Evolutionary conservation across 2,329 filamentous ascomycete species (phyloP), one percentile per base, ranked within the genome.

Genomic region (Plenodomus tracheiphilus): DNA sequence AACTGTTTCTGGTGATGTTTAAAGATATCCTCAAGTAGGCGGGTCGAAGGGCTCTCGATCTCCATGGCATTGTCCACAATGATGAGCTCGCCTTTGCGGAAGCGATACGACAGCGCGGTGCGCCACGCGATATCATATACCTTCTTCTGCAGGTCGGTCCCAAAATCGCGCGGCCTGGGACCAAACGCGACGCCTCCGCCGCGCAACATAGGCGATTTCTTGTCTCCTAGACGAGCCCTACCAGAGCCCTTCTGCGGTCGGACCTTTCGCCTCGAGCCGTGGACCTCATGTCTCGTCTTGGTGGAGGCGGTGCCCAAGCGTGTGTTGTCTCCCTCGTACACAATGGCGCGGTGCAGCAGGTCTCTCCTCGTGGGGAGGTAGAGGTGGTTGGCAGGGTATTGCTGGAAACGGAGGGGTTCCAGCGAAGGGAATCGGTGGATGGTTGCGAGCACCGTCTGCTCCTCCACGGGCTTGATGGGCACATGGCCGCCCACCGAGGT

Each of bases 121-220:
- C 94, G 85, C 90, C 91, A 97, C 9, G 94, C 94, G 63, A 95
- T 81, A 74, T 97, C 92, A 77, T 99, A 99, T 40, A 96, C 84
- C 78, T 97, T 97, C 69, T 82, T 82, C 63, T 88, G 91, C 46
- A 99, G 79, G 15, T 82, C 82, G 18, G 92, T 95, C 51, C 84
- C 84, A 69, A 99, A 99, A 76, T 97, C 91, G 70, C 94, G 83
- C 20, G 92, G 92, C 63, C 92, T 86, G 21, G 94, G 94, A n/a
- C 94, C 94, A 66, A 91, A 90, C 0, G 85, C 79, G 62, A 95
- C 93, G 74, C 91, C 93, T 74, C 94, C 94, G 57, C 94, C 94
- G 54, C 81, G 81, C 36, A 91, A 76, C 72, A 95, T 83, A 2
- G 94, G 94, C 39, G 85, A 91, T 74, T 96, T 91, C 69, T 82